Evolutionary conservation across 305 asterid genomes (phyloP).

Genomic region (Fraxinus floribunda): DNA sequence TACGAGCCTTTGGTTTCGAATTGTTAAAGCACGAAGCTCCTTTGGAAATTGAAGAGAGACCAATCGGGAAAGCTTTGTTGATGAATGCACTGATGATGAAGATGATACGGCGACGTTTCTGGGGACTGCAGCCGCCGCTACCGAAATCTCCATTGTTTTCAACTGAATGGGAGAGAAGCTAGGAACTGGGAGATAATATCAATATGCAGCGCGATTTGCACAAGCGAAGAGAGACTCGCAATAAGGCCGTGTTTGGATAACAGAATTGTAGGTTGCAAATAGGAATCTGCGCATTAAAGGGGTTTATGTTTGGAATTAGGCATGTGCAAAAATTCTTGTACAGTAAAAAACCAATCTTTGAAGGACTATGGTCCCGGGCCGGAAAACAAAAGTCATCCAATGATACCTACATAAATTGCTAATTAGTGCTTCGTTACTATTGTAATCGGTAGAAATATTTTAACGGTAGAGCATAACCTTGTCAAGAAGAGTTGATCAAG

Average conservation of each 20-base stretch:
- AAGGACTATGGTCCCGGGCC: background rate
- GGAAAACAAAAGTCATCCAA: background rate
- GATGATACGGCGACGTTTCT: conserved; percentile 30
- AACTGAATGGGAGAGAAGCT: background rate
- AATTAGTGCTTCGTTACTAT: background rate
- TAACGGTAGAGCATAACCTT: background rate
- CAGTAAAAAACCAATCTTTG: background rate
- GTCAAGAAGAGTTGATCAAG: background rate
- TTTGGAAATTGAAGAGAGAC: conserved; percentile 56
- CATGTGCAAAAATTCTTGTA: background rate
- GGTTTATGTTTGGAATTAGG: background rate
- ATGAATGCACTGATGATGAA: conserved; percentile 26
- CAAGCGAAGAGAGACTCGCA: background rate
- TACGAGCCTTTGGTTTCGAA: conserved; percentile 36
- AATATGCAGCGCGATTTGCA: background rate
- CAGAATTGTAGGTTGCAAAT: background rate
- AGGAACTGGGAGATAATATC: background rate
- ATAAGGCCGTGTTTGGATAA: background rate
- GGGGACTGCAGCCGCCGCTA: conserved; percentile 35
- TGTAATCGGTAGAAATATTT: background rate
- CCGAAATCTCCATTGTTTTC: conserved; percentile 58
- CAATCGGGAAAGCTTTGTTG: conserved; percentile 34
- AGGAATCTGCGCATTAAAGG: background rate
- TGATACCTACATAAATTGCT: background rate
- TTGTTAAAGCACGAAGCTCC: conserved; percentile 36